phyloP scores from a whole-genome alignment of 768 basidiomycete species.

The Lactarius hengduanensis region DNA sequence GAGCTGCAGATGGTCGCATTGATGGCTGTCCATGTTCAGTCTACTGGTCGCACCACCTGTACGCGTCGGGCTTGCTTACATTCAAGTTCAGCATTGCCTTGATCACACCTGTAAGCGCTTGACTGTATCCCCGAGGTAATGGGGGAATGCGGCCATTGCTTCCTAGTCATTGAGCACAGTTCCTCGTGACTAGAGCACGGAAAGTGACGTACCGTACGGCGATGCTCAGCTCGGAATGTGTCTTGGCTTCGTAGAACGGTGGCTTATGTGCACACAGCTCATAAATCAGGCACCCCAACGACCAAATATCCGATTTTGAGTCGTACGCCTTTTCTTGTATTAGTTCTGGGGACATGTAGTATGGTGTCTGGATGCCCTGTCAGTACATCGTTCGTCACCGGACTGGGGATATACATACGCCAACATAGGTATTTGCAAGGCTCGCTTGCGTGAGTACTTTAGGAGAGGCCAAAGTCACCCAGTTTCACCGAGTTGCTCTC shows the following conservation, averaged over 20 bases:
- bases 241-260: conserved; percentile 91
- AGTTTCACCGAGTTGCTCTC: conserved; percentile 85
- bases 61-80: conserved; percentile 43
- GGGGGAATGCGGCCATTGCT: conserved; percentile 92
- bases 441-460: conserved; percentile 86
- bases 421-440: conserved; percentile 96
- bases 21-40: conserved; percentile 55
- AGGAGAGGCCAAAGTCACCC: conserved; percentile 94
- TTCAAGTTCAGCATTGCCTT: conserved; percentile 86
- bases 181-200: not conserved
- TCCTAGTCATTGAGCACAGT: not conserved
- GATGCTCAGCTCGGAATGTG: conserved; percentile 80
- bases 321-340: conserved; percentile 98
- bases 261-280: conserved; percentile 94
- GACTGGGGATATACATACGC: conserved; percentile 52
- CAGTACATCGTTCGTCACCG: not conserved
- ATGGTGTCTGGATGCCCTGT: conserved; percentile 74
- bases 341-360: conserved; percentile 99
- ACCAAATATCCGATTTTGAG: conserved; percentile 98
- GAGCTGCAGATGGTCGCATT: conserved; percentile 80
- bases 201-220: conserved; percentile 61
- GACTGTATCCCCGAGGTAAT: conserved; percentile 79
- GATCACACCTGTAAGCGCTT: conserved; percentile 67
- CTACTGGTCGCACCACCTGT: not conserved
- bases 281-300: conserved; percentile 93